phyloP scores from a whole-genome alignment of 768 basidiomycete genomes.

The Suillus paluster region DNA sequence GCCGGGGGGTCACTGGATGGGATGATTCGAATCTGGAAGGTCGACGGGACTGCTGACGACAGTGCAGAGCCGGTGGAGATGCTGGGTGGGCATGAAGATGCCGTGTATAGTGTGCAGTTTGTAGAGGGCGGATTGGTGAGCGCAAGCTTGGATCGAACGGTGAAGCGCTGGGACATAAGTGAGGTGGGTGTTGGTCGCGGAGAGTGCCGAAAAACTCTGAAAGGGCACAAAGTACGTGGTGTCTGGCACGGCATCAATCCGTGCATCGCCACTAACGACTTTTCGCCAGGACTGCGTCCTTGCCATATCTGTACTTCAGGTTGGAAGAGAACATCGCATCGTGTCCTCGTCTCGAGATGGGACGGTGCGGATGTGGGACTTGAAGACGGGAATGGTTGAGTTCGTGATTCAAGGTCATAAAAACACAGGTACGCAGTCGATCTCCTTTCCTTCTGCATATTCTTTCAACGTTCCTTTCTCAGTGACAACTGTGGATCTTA shows the following conservation, averaged over 20 bases:
- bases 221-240: conserved; percentile 78
- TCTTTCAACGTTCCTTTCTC: not conserved
- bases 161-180: conserved; percentile 85
- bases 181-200: conserved; percentile 41
- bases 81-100: conserved; percentile 79
- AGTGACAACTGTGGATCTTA: conserved; percentile 51
- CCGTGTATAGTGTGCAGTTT: conserved; percentile 90
- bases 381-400: conserved; percentile 77
- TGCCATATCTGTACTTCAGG: conserved; percentile 82
- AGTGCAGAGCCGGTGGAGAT: conserved; percentile 72
- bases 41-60: conserved; percentile 51
- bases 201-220: conserved; percentile 53
- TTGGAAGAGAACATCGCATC: conserved; percentile 79
- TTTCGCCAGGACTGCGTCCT: conserved; percentile 66
- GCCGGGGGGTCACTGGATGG: conserved; percentile 76
- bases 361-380: conserved; percentile 94
- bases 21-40: conserved; percentile 83
- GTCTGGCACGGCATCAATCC: conserved; percentile 21
- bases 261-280: conserved; percentile 8
- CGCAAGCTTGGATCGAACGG: conserved; percentile 87
- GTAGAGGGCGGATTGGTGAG: conserved; percentile 91
- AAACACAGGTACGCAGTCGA: conserved; percentile 57
- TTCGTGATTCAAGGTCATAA: conserved; percentile 86
- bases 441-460: conserved; percentile 5
- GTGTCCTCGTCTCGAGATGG: conserved; percentile 97